A percentile compares a stretch with the other conserved stretches of the same genome.
Evolutionary conservation across 805 yeast species (phyloP).

Genomic region (Candida multigemmis): DNA sequence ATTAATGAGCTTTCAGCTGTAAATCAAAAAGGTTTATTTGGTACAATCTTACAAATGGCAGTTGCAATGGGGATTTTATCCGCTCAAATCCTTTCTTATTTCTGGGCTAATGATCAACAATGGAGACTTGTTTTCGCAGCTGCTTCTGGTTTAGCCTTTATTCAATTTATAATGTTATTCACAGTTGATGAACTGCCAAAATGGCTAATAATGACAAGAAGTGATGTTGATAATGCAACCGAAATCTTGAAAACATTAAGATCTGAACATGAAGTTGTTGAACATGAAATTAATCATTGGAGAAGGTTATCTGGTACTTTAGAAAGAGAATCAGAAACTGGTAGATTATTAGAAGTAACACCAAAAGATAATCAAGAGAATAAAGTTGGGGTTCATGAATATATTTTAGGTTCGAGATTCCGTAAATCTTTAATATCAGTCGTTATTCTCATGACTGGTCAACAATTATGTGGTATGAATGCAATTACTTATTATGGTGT

Average conservation of each 20-base stretch:
- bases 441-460: constrained; percentile 25
- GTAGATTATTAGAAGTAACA: constrained; percentile 5
- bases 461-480: constrained; percentile 67
- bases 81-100: constrained; percentile 22
- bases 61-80: constrained; percentile 28
- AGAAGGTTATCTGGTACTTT: constrained; percentile 12
- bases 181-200: constrained; percentile 32
- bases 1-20: constrained; percentile 31
- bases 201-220: constrained; percentile 26
- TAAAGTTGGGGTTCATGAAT: constrained; percentile 9
- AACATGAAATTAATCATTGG: constrained; percentile 29
- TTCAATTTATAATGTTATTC: constrained; percentile 22
- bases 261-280: constrained; percentile 18
- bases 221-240: constrained; percentile 19
- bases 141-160: constrained; percentile 13
- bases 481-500: constrained; percentile 90
- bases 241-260: constrained; percentile 16
- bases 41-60: constrained; percentile 28
- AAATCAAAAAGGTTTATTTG: constrained; percentile 32
- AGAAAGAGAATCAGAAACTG: constrained; percentile 3
- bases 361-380: constrained; percentile 2
- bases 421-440: constrained; percentile 20
- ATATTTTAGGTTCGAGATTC: constrained; percentile 10
- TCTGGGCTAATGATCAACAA: constrained; percentile 24
- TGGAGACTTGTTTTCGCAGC: constrained; percentile 27